A percentile compares a stretch with the other conserved stretches of the same genome.
Evolutionary conservation across 768 basidiomycete genomes (phyloP).

Genomic region (Boletus tomentosulus): DNA sequence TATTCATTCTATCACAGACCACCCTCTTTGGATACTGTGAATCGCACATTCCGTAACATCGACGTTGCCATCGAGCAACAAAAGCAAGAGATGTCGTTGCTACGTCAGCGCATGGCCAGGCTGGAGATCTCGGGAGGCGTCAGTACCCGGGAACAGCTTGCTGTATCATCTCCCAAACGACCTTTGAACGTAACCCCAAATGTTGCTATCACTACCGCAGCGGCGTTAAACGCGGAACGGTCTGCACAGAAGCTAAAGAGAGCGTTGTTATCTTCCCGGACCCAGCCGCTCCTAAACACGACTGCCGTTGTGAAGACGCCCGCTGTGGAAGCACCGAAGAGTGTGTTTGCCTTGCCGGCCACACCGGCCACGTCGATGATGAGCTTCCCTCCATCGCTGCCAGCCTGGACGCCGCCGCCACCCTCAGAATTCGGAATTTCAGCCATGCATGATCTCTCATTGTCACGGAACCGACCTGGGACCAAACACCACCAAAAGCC

Average conservation of each 20-base stretch:
- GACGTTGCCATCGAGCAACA: conserved; percentile 66
- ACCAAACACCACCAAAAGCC: conserved; percentile 35
- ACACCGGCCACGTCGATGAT: conserved; percentile 19
- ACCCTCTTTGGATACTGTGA: conserved; percentile 81
- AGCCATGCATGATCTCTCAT: conserved; percentile 9
- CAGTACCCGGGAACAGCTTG: conserved; percentile 39
- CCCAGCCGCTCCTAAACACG: conserved; percentile 64
- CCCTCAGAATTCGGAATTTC: conserved; percentile 16
- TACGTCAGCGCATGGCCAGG: conserved; percentile 50
- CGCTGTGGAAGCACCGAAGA: conserved; percentile 2
- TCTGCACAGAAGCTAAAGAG: conserved; percentile 67
- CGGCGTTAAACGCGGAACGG: conserved; percentile 77
- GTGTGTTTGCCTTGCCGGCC: conserved; percentile 8
- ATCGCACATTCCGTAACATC: conserved; percentile 81
- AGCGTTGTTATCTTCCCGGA: conserved; percentile 56
- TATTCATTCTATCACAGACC: conserved; percentile 44
- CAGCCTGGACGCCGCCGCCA: conserved; percentile 22
- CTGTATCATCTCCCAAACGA: conserved; percentile 35
- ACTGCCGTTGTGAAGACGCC: conserved; percentile 33
- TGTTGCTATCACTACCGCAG: conserved; percentile 71
- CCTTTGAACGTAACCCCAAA: conserved; percentile 52
- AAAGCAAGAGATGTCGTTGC: conserved; percentile 45
- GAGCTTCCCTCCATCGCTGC: conserved; percentile 23
- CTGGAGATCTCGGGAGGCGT: conserved; percentile 37
- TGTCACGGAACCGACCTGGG: conserved; percentile 22